Conservation (phyloP, 345 rosid genomes). For the thale cress (Arabidopsis thaliana) region TAIR10.1 NC_003075.7:11311001-11311500, state of each 20-base stretch:
- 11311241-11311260: background rate
- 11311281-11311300: conserved; percentile 1
- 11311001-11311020: conserved; percentile 7
- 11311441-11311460: conserved; percentile 37
- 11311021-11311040: conserved; percentile 6
- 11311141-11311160: background rate
- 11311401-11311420: conserved; percentile 76
- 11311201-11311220: background rate
- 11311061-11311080: conserved; percentile 12
- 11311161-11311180: background rate
- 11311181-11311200: background rate
- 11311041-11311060: background rate
- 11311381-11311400: conserved; percentile 61
- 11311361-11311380: conserved; percentile 90
- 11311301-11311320: background rate
- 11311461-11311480: conserved; percentile 43
- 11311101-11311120: background rate
- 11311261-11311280: background rate
- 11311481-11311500: conserved; percentile 76
- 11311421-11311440: conserved; percentile 52
- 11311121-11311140: background rate
- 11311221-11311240: background rate
- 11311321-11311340: conserved; percentile 37
- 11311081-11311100: background rate
- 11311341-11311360: conserved; percentile 88